Conservation (phyloP, 768 basidiomycete species). For the Coprinellus aureogranulatus region DNA sequence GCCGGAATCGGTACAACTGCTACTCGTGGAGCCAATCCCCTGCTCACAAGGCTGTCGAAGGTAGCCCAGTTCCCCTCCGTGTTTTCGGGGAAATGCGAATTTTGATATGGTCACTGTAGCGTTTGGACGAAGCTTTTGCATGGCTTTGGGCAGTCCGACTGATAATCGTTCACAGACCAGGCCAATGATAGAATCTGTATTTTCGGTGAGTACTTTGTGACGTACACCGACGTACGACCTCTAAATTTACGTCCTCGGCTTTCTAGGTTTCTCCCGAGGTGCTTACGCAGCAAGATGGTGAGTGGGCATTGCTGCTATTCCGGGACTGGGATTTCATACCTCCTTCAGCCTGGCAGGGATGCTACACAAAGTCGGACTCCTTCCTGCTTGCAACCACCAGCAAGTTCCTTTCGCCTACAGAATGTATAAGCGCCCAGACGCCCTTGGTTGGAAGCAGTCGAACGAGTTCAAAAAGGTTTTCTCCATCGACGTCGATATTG, state of each 20-base stretch:
- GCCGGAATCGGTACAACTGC: slow-evolving; percentile 56
- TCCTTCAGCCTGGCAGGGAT: slow-evolving; percentile 47
- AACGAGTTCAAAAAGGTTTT: slow-evolving; percentile 50
- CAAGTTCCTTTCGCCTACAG: slow-evolving; percentile 59
- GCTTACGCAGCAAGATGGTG: slow-evolving; percentile 51
- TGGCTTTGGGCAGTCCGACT: no score
- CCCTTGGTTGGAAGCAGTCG: slow-evolving; percentile 42
- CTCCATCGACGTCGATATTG: slow-evolving; percentile 44
- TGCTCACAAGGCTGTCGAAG: slow-evolving; percentile 44
- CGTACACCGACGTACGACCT: background rate
- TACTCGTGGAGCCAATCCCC: slow-evolving; percentile 39
- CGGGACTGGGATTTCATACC: background rate
- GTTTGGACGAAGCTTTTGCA: background rate
- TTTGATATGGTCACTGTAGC: no score
- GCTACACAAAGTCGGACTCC: slow-evolving; percentile 51
- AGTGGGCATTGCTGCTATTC: background rate
- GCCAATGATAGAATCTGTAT: slow-evolving; percentile 56
- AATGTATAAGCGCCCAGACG: slow-evolving; percentile 45
- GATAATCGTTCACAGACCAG: slow-evolving; percentile 27
- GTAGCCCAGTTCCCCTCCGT: slow-evolving; percentile 14
- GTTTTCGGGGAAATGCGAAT: no score
- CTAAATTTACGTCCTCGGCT: background rate
- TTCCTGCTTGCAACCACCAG: slow-evolving; percentile 41
- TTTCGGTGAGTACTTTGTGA: slow-evolving; percentile 37
- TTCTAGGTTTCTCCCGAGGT: slow-evolving; percentile 51